A percentile compares a stretch with the other conserved stretches of the same genome.
Conservation (phyloP, 495 filamentous ascomycete species). For the Chaetomium tenue region DNA sequence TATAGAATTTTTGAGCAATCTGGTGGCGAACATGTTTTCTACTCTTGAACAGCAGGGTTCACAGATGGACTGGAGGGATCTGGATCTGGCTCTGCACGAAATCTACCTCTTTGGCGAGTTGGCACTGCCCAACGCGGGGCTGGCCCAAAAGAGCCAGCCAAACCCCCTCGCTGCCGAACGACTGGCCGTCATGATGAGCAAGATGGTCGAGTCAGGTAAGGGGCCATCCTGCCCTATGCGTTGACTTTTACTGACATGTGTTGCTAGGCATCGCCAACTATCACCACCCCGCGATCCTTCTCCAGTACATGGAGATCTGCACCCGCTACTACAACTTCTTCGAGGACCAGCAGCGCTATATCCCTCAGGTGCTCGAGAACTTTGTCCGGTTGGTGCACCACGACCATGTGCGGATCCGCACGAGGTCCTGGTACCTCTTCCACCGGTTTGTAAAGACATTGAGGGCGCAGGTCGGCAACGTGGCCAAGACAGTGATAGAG, state of each 20-base stretch:
- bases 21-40: slow-evolving; percentile 80
- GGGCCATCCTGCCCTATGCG: background rate
- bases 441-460: slow-evolving; percentile 88
- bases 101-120: slow-evolving; percentile 96
- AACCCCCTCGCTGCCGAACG: slow-evolving; percentile 70
- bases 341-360: slow-evolving; percentile 70
- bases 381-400: slow-evolving; percentile 90
- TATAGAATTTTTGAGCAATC: slow-evolving; percentile 75
- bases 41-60: slow-evolving; percentile 65
- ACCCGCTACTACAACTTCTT: slow-evolving; percentile 94
- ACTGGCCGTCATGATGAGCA: slow-evolving; percentile 84
- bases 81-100: slow-evolving; percentile 94
- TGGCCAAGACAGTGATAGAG: slow-evolving; percentile 83
- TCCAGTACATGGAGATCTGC: slow-evolving; percentile 98
- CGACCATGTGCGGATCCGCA: slow-evolving; percentile 76
- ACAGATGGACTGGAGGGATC: slow-evolving; percentile 87
- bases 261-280: slow-evolving; percentile 71
- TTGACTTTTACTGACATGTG: slow-evolving; percentile 21
- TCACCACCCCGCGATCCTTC: slow-evolving; percentile 83
- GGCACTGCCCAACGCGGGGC: slow-evolving; percentile 75
- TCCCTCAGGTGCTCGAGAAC: slow-evolving; percentile 82
- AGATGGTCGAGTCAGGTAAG: slow-evolving; percentile 90
- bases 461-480: slow-evolving; percentile 75
- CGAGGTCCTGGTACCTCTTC: slow-evolving; percentile 95
- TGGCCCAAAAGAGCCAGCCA: slow-evolving; percentile 78